These are phyloP conservation scores for Agaricus blazei DNA, from an alignment of 768 basidiomycete genomes.

Conservation along the genomic window DNA sequence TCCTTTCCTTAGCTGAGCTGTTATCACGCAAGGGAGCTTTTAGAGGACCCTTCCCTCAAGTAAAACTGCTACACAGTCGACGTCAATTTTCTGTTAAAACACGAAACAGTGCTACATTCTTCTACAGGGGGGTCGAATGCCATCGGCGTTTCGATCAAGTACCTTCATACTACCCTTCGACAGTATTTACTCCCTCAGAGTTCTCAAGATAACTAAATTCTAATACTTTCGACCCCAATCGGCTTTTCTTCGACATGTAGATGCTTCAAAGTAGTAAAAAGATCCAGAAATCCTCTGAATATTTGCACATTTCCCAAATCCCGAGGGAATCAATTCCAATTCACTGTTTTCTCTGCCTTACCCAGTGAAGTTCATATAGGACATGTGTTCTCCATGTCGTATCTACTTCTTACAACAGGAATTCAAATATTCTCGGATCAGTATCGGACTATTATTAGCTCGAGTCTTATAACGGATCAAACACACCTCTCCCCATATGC, in stretches of 20 bases:
- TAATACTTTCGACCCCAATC: not conserved
- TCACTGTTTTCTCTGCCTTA: not conserved
- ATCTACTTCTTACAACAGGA: too few relatives aligned
- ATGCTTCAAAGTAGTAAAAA: not conserved
- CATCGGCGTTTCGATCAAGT: too few relatives aligned
- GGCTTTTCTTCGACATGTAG: not conserved
- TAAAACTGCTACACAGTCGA: not conserved
- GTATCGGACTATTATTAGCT: too few relatives aligned
- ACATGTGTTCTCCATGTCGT: not conserved
- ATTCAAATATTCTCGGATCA: too few relatives aligned
- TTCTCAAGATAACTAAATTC: not conserved
- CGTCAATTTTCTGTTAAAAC: not conserved
- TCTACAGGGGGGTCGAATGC: not conserved
- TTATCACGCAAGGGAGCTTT: not conserved
- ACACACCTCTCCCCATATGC: too few relatives aligned
- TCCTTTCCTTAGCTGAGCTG: not conserved
- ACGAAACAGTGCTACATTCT: not conserved
- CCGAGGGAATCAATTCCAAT: not conserved
- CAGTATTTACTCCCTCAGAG: not conserved
- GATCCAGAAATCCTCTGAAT: not conserved
- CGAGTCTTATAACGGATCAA: too few relatives aligned
- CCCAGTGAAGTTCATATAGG: not conserved
- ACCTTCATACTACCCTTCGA: too few relatives aligned
- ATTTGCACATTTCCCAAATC: not conserved
- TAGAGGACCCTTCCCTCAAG: not conserved